phyloP scores from a whole-genome alignment of 1,139 yeast species.

The Candida pseudoviswanathii region DNA sequence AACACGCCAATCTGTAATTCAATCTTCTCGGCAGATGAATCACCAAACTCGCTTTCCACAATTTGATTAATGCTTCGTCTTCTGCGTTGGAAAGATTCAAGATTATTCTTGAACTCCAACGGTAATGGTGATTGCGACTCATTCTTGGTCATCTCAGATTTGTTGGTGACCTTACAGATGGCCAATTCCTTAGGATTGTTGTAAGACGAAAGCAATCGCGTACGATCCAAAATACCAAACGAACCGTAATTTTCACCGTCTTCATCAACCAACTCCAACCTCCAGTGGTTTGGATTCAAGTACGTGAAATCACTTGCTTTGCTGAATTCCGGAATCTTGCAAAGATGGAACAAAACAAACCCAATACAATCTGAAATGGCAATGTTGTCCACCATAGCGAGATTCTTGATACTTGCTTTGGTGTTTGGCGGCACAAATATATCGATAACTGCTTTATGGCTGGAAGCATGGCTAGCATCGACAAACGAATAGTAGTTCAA shows the following conservation, averaged over 20 bases:
- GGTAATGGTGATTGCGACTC: slow-evolving; percentile 58
- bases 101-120: slow-evolving; percentile 34
- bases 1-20: slow-evolving; percentile 14
- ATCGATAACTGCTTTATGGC: slow-evolving; percentile 28
- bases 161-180: slow-evolving; percentile 47
- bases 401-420: slow-evolving; percentile 30
- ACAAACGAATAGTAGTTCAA: slow-evolving; percentile 58
- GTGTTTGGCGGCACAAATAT: slow-evolving; percentile 42
- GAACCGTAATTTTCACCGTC: slow-evolving; percentile 80
- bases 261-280: slow-evolving; percentile 72
- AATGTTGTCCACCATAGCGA: slow-evolving; percentile 47
- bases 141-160: slow-evolving; percentile 33
- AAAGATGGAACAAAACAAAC: slow-evolving; percentile 45
- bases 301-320: slow-evolving; percentile 17
- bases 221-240: slow-evolving; percentile 68
- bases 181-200: slow-evolving; percentile 69
- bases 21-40: slow-evolving; percentile 9
- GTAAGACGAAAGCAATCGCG: slow-evolving; percentile 54
- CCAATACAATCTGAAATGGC: slow-evolving; percentile 68
- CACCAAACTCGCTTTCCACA: slow-evolving; percentile 7
- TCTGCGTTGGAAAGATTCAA: slow-evolving; percentile 21
- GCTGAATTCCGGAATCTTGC: slow-evolving; percentile 23
- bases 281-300: slow-evolving; percentile 63
- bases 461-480: slow-evolving; percentile 27
- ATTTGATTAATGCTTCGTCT: slow-evolving; percentile 15